phyloP scores from a whole-genome alignment of 495 filamentous ascomycete genomes.

The Xylaria acuta region DNA sequence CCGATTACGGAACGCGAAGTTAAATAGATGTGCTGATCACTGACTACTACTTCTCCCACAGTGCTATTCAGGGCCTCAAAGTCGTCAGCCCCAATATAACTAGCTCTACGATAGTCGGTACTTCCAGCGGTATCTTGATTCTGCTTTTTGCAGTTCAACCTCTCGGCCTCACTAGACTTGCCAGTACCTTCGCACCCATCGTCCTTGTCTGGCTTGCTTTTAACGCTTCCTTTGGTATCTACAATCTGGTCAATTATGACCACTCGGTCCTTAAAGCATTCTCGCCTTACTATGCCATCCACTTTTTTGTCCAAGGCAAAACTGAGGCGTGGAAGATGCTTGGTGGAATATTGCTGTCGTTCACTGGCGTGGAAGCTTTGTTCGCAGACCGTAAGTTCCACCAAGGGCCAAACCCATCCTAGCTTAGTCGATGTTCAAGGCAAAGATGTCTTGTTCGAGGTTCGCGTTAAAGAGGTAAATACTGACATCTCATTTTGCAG shows the following conservation, averaged over 20 bases:
- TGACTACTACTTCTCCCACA: background rate
- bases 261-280: constrained; percentile 72
- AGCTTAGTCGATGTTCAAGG: background rate
- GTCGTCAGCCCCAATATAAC: constrained; percentile 55
- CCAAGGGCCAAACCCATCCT: background rate
- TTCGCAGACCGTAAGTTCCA: constrained; percentile 62
- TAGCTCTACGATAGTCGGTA: constrained; percentile 66
- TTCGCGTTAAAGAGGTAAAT: background rate
- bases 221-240: constrained; percentile 72
- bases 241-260: constrained; percentile 70
- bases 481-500: constrained; percentile 2
- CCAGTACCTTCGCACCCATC: constrained; percentile 70
- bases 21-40: background rate
- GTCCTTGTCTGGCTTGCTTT: constrained; percentile 76
- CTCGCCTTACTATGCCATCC: constrained; percentile 66
- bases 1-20: background rate
- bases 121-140: constrained; percentile 71
- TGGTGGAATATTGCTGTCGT: constrained; percentile 72
- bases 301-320: constrained; percentile 67
- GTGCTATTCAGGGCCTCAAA: constrained; percentile 69
- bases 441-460: background rate
- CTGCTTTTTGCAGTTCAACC: constrained; percentile 74
- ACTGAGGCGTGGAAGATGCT: constrained; percentile 69
- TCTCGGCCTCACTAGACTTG: constrained; percentile 71
- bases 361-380: constrained; percentile 76